Percentiles rank a stretch among this genome's conserved stretches.
These are phyloP conservation scores for Coelastrella sp. DNA, from an alignment of 139 green algal genomes.

Conservation along the genomic window DNA sequence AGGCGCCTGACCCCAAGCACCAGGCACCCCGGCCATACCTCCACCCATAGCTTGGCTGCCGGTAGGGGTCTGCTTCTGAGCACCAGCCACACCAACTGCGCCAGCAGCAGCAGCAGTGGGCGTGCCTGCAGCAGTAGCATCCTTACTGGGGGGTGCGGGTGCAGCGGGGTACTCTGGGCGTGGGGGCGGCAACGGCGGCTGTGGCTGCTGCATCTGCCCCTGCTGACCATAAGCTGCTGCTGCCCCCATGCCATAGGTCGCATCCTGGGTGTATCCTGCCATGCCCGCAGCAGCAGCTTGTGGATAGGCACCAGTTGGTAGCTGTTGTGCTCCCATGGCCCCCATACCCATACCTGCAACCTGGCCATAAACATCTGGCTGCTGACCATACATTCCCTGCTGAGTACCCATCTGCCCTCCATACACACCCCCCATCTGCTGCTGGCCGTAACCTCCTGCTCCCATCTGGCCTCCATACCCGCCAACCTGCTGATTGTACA, in stretches of 20 bases:
- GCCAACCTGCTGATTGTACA: not conserved
- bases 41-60: not conserved
- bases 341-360: not conserved
- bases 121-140: not conserved
- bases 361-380: not conserved
- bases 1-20: not conserved
- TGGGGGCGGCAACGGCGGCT: not conserved
- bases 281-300: not conserved
- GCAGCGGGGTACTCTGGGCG: not conserved
- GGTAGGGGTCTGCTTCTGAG: not conserved
- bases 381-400: not conserved
- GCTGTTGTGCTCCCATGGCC: not conserved
- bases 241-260: not conserved
- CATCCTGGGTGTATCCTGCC: not conserved
- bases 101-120: constrained; percentile 5
- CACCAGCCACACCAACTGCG: not conserved
- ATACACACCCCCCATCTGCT: not conserved
- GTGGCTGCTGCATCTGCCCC: constrained; percentile 1
- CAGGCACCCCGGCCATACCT: not conserved
- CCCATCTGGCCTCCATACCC: constrained; percentile 25
- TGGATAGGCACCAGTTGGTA: not conserved
- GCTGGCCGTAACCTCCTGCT: not conserved
- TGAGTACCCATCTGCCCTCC: not conserved
- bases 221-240: not conserved
- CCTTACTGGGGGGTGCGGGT: not conserved